A percentile compares a stretch with the other conserved stretches of the same genome.
Evolutionary conservation across 306 rosid genomes (phyloP).

Genomic region (Biancaea sappan): DNA sequence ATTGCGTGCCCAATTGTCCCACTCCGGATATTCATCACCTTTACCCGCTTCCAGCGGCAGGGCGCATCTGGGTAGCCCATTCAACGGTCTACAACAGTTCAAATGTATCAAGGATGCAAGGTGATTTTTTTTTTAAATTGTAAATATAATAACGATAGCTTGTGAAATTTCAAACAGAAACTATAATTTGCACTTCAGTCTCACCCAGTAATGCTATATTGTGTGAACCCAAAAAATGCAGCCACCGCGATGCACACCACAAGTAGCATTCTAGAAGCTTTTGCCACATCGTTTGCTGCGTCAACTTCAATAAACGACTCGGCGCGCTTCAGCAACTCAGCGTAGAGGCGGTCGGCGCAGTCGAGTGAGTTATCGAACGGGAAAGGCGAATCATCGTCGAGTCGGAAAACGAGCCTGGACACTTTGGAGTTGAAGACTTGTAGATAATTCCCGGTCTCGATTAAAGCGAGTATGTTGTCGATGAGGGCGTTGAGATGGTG

Average conservation of each 20-base stretch:
- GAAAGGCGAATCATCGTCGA: conserved; percentile 34
- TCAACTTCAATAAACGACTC: conserved; percentile 51
- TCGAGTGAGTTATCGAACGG: conserved; percentile 38
- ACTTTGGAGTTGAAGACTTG: conserved; percentile 61
- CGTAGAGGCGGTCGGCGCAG: conserved; percentile 59
- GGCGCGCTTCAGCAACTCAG: conserved; percentile 57
- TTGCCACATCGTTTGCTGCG: conserved; percentile 43
- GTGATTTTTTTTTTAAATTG: not conserved
- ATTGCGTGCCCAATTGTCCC: conserved; percentile 89
- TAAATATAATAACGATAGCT: not conserved
- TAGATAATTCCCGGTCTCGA: conserved; percentile 64
- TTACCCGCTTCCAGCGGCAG: conserved; percentile 43
- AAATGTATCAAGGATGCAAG: not conserved
- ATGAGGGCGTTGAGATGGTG: conserved; percentile 40
- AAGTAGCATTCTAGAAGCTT: conserved; percentile 42
- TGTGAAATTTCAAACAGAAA: too few species aligned
- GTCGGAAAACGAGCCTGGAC: conserved; percentile 43
- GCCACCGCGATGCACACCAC: conserved; percentile 71
- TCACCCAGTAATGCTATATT: conserved; percentile 78
- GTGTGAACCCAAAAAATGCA: conserved; percentile 66
- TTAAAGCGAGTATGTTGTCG: conserved; percentile 46
- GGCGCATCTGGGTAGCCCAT: conserved; percentile 68
- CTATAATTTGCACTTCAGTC: not conserved
- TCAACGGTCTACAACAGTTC: conserved; percentile 60
- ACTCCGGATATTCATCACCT: conserved; percentile 45